Conservation (phyloP, 2,329 filamentous ascomycete genomes). For the Aspergillus aculeatus region DNA sequence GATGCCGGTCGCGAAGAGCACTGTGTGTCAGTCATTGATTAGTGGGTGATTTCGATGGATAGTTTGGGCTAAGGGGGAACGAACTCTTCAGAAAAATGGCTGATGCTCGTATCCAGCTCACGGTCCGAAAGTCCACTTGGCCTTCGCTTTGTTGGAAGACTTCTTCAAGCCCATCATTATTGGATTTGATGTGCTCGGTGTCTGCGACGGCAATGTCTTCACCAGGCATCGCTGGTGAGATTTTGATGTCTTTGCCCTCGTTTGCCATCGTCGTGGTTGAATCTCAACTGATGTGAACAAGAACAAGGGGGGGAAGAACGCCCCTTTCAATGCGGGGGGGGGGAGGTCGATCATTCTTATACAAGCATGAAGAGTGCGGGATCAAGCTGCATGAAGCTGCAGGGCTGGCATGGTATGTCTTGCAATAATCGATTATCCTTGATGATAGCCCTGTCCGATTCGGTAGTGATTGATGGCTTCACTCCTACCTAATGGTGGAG, state of each 20-base stretch:
- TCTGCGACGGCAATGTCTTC: conserved; percentile 27
- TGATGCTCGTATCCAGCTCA: conserved; percentile 53
- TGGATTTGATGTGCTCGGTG: conserved; percentile 24
- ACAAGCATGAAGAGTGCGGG: background rate
- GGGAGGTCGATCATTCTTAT: background rate
- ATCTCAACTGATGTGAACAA: background rate
- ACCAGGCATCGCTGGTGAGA: background rate
- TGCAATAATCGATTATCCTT: background rate
- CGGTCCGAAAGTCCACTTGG: conserved; percentile 54
- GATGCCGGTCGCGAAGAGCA: conserved; percentile 27
- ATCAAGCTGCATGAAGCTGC: background rate
- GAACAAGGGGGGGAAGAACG: background rate
- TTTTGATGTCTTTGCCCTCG: conserved; percentile 13
- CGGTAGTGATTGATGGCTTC: background rate
- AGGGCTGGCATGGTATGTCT: background rate
- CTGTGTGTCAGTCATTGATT: background rate
- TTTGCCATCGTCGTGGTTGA: conserved; percentile 3
- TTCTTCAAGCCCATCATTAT: conserved; percentile 33
- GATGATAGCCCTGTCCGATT: background rate
- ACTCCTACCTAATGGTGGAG: background rate
- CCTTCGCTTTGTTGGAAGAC: conserved; percentile 51
- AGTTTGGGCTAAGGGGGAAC: background rate
- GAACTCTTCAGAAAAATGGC: conserved; percentile 54
- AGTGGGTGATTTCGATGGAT: too few relatives aligned
- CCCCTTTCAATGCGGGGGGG: background rate